These are phyloP conservation scores for Amylostereum areolatum DNA, from an alignment of 1,284 basidiomycete genomes.

Conservation along the genomic window DNA sequence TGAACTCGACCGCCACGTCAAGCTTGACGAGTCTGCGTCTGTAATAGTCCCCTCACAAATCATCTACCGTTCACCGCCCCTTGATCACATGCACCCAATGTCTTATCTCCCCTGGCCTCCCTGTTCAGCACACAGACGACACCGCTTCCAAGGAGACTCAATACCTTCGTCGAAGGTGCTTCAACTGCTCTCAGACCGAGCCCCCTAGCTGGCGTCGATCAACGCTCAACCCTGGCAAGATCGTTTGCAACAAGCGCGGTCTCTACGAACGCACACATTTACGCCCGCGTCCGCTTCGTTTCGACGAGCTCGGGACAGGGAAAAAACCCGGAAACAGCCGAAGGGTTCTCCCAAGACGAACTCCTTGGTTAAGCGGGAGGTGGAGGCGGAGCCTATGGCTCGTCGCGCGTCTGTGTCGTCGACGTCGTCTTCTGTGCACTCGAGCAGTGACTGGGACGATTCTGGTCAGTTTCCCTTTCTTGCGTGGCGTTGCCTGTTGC, in stretches of 20 bases:
- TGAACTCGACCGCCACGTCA: constrained; percentile 45
- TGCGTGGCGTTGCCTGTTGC: not conserved
- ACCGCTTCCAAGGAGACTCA: constrained; percentile 83
- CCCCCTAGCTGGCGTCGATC: constrained; percentile 80
- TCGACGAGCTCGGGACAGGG: constrained; percentile 77
- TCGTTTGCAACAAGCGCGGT: constrained; percentile 87
- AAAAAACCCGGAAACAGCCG: constrained; percentile 72
- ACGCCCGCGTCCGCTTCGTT: constrained; percentile 71
- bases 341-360: too few relatives aligned
- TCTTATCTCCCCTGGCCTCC: constrained; percentile 43
- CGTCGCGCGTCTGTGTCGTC: constrained; percentile 58
- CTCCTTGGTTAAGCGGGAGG: constrained; percentile 28
- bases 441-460: constrained; percentile 75
- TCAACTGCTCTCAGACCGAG: constrained; percentile 85
- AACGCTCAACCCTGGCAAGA: constrained; percentile 82
- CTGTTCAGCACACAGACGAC: constrained; percentile 81
- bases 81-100: constrained; percentile 28
- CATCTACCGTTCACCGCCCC: constrained; percentile 32
- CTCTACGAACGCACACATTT: constrained; percentile 81
- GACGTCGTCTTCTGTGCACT: too few relatives aligned
- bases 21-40: constrained; percentile 55
- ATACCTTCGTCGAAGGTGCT: constrained; percentile 76
- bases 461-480: constrained; percentile 43
- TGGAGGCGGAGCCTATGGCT: constrained; percentile 40
- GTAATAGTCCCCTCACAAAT: constrained; percentile 55